Evolutionary conservation across 192 early-diverging fungal genomes (phyloP).

Genomic region (Coemansia sp.): DNA sequence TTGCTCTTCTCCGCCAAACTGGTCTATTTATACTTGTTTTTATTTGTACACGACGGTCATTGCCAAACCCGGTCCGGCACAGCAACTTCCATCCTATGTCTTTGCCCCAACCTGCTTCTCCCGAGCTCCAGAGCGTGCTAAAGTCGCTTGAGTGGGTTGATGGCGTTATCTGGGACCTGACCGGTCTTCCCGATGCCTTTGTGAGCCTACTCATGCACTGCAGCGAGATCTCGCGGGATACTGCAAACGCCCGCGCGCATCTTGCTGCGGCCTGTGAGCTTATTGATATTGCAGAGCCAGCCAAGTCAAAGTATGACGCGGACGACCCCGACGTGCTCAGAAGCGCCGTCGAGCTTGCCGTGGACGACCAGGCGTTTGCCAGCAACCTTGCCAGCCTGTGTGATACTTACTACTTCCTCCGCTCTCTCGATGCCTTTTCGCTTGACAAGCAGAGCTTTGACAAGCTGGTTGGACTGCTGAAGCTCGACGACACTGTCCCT

Average conservation of each 20-base stretch:
- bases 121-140: constrained; percentile 24
- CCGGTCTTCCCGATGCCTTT: constrained; percentile 45
- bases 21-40: too few species aligned
- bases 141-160: constrained; percentile 49
- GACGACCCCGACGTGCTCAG: constrained; percentile 28
- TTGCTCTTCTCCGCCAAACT: too few species aligned
- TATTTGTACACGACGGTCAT: too few species aligned
- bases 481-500: constrained; percentile 11
- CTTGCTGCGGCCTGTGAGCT: constrained; percentile 17
- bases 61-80: too few species aligned
- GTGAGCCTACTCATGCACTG: constrained; percentile 28
- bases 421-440: constrained; percentile 28
- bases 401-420: constrained; percentile 47
- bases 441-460: constrained; percentile 28
- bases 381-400: constrained; percentile 31
- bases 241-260: constrained; percentile 11
- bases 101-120: constrained; percentile 4
- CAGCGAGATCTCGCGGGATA: constrained; percentile 28
- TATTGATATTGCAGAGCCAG: constrained; percentile 18
- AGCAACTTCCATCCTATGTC: constrained; percentile 11
- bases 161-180: constrained; percentile 33
- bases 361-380: constrained; percentile 15
- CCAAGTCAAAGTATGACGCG: constrained; percentile 25
- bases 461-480: constrained; percentile 27
- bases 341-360: constrained; percentile 27